Conservation (phyloP, 2,329 filamentous ascomycete species). For the Verticillium tricorpus region DNA sequence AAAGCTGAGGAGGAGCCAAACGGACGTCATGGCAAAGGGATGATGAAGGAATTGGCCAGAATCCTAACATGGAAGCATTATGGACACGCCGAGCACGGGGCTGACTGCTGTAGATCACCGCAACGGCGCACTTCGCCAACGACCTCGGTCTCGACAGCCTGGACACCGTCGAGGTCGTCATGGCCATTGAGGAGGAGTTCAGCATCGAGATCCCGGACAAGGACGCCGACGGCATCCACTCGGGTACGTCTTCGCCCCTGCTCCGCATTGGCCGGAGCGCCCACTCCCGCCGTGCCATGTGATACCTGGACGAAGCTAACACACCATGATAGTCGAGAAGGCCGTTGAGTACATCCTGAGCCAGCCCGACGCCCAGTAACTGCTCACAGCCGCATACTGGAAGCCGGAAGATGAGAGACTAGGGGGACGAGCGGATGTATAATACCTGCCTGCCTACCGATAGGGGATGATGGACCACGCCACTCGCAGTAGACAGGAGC, state of each 20-base stretch:
- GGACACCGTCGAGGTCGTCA: constrained; percentile 98
- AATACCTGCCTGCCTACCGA: constrained; percentile 1
- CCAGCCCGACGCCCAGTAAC: constrained; percentile 82
- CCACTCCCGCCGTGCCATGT: neutral
- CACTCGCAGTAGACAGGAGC: neutral
- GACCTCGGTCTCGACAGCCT: constrained; percentile 96
- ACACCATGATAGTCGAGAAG: constrained; percentile 66
- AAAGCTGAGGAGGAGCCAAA: neutral
- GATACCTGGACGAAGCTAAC: constrained; percentile 6
- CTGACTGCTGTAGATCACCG: constrained; percentile 62
- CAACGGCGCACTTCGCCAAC: constrained; percentile 86
- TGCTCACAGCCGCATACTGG: neutral
- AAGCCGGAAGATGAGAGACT: neutral
- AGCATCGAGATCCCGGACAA: constrained; percentile 98
- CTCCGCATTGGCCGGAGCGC: neutral
- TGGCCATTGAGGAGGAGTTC: constrained; percentile 96
- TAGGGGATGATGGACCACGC: neutral
- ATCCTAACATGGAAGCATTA: neutral
- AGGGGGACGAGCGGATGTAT: neutral
- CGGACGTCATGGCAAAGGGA: neutral
- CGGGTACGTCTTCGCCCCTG: constrained; percentile 58
- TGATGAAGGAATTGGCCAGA: neutral
- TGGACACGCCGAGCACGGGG: neutral
- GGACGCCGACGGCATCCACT: constrained; percentile 91
- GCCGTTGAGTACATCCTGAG: constrained; percentile 90